Percentiles rank a stretch among this genome's conserved stretches.
Evolutionary conservation across 139 green algal genomes (phyloP).

Genomic region (Volvox reticuliferus): DNA sequence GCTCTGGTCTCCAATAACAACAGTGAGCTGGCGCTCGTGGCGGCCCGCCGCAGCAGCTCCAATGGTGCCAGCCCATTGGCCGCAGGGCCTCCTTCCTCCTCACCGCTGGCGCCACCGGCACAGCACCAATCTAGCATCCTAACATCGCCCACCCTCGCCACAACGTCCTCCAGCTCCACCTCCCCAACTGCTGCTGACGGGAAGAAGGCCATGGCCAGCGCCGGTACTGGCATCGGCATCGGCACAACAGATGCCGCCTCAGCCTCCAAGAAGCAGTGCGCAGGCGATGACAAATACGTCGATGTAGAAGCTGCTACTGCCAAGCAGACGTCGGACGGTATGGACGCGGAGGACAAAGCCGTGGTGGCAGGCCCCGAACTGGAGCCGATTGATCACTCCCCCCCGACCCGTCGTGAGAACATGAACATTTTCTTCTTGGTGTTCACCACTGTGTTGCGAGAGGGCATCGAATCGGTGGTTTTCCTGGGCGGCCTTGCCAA

Average conservation of each 20-base stretch:
- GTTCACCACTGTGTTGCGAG: slow-evolving; percentile 60
- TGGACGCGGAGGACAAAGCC: neutral
- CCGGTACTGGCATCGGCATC: neutral
- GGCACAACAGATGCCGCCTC: neutral
- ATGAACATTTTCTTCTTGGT: slow-evolving; percentile 59
- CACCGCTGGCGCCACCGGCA: neutral
- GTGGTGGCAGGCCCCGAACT: neutral
- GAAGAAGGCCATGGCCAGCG: neutral
- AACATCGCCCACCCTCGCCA: neutral
- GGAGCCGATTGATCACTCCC: neutral
- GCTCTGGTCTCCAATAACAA: too few species aligned
- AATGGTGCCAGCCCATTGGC: neutral
- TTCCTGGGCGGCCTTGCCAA: slow-evolving; percentile 66
- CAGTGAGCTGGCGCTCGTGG: neutral
- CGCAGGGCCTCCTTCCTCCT: neutral
- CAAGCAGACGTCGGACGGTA: neutral
- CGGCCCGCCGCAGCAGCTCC: neutral
- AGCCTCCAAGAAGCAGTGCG: neutral
- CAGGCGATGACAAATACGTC: neutral
- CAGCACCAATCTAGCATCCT: neutral
- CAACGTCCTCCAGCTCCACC: slow-evolving; percentile 9
- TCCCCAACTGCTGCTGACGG: neutral
- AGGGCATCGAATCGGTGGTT: slow-evolving; percentile 69
- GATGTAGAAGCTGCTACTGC: neutral
- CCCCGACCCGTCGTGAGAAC: slow-evolving; percentile 24